Evolutionary conservation across 257 asterid genomes (phyloP).

Genomic region (Handroanthus guayacan): DNA sequence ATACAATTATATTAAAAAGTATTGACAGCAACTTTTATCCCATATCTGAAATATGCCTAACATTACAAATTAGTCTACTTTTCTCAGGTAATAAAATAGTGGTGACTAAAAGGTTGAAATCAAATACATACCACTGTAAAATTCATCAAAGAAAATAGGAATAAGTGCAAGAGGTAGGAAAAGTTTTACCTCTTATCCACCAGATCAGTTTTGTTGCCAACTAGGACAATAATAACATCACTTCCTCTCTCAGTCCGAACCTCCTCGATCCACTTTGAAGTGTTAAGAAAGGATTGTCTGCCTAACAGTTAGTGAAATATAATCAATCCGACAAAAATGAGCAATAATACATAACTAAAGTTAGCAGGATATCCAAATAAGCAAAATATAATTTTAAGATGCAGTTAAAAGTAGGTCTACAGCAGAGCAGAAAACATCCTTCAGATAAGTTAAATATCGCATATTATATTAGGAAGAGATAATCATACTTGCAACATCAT

Average conservation of each 20-base stretch:
- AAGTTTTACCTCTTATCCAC: slow-evolving; percentile 79
- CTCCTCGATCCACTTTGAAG: slow-evolving; percentile 93
- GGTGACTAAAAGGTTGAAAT: slow-evolving; percentile 4
- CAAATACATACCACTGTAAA: not conserved
- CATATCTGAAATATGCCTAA: not conserved
- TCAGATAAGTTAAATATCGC: not conserved
- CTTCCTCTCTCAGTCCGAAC: slow-evolving; percentile 97
- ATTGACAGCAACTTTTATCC: slow-evolving; percentile 4
- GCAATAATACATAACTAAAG: slow-evolving; percentile 8
- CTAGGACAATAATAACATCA: slow-evolving; percentile 87
- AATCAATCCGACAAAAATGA: slow-evolving; percentile 28
- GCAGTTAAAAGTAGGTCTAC: slow-evolving; percentile 10
- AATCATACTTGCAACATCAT: slow-evolving; percentile 83
- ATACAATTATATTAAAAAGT: slow-evolving; percentile 1
- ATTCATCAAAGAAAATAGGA: not conserved
- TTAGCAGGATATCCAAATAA: slow-evolving; percentile 17
- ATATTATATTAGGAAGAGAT: slow-evolving; percentile 13
- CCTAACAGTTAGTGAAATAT: slow-evolving; percentile 49
- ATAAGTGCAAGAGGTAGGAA: slow-evolving; percentile 9
- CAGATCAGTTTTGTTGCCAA: slow-evolving; percentile 92
- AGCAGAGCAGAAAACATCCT: slow-evolving; percentile 10
- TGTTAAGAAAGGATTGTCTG: slow-evolving; percentile 84
- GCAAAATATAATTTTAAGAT: not conserved
- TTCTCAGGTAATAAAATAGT: slow-evolving; percentile 8
- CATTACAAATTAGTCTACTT: not conserved